phyloP scores from a whole-genome alignment of 2,329 filamentous ascomycete genomes.

The Colletotrichum somersetense region DNA sequence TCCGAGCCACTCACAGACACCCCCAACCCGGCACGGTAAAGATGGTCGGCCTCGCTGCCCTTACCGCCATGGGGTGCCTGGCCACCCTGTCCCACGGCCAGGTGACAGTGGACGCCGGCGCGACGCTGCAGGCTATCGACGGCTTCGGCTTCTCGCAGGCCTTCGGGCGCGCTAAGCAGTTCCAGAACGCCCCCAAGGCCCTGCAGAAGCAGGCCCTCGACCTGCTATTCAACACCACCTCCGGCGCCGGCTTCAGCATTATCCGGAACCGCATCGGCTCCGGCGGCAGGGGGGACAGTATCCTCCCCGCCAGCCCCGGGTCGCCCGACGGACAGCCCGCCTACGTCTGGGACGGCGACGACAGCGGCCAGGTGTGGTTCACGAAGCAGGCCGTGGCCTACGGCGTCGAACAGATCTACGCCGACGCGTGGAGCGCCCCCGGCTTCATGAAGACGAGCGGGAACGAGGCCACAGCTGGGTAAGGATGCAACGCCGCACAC shows the following conservation, averaged over 20 bases:
- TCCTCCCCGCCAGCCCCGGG: conserved; percentile 60
- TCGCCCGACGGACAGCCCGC: conserved; percentile 54
- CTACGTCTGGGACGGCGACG: conserved; percentile 61
- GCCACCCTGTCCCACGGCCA: conserved; percentile 43
- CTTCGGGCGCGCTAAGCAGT: conserved; percentile 58
- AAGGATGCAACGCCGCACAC: background rate
- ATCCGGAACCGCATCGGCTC: conserved; percentile 63
- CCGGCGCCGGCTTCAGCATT: conserved; percentile 63
- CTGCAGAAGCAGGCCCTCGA: conserved; percentile 56
- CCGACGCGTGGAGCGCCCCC: conserved; percentile 61
- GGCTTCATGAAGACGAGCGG: conserved; percentile 63
- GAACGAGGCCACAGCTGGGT: conserved; percentile 48
- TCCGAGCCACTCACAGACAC: background rate
- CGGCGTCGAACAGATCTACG: conserved; percentile 55
- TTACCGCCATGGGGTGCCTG: background rate
- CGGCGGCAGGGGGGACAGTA: conserved; percentile 50
- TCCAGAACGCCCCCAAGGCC: conserved; percentile 50
- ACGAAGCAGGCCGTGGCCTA: conserved; percentile 60
- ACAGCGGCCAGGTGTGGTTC: conserved; percentile 65
- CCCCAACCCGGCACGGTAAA: background rate
- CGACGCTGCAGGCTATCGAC: conserved; percentile 55
- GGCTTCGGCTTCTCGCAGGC: conserved; percentile 64
- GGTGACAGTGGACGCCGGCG: conserved; percentile 47
- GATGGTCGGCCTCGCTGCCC: background rate
- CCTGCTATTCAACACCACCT: conserved; percentile 58